Conservation (phyloP, 2,329 filamentous ascomycete species). For the Chaetomiaceae sp. region DNA sequence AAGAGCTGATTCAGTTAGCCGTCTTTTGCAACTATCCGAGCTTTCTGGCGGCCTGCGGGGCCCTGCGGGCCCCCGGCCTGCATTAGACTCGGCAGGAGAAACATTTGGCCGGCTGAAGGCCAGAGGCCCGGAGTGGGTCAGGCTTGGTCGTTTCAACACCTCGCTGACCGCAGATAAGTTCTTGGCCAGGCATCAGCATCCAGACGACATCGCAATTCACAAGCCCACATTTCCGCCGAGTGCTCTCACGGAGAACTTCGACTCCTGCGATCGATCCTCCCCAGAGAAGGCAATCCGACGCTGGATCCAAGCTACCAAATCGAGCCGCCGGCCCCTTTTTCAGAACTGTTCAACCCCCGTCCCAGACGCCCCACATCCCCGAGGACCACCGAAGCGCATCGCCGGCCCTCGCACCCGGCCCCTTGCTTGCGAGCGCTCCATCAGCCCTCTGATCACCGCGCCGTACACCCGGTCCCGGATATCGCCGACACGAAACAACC, state of each 20-base stretch:
- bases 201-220: not conserved
- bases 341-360: not conserved
- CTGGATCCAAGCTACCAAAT: not conserved
- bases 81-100: too few relatives aligned
- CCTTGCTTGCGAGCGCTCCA: slow-evolving; percentile 4
- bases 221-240: not conserved
- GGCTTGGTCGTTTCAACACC: too few relatives aligned
- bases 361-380: slow-evolving; percentile 15
- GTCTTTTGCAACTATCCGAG: too few relatives aligned
- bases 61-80: too few relatives aligned
- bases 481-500: not conserved
- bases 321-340: not conserved
- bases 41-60: too few relatives aligned
- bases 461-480: not conserved
- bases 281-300: not conserved
- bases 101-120: slow-evolving; percentile 14
- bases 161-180: not conserved
- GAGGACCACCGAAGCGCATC: slow-evolving; percentile 11
- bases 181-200: not conserved
- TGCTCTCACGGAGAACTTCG: not conserved
- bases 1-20: too few relatives aligned
- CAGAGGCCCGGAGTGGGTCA: too few relatives aligned
- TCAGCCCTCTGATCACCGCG: not conserved
- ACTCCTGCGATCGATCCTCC: not conserved
- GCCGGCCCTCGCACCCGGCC: slow-evolving; percentile 4